These are phyloP conservation scores for Sanchytrium tribonematis DNA, from an alignment of 371 early-diverging fungal genomes.

Conservation along the genomic window DNA sequence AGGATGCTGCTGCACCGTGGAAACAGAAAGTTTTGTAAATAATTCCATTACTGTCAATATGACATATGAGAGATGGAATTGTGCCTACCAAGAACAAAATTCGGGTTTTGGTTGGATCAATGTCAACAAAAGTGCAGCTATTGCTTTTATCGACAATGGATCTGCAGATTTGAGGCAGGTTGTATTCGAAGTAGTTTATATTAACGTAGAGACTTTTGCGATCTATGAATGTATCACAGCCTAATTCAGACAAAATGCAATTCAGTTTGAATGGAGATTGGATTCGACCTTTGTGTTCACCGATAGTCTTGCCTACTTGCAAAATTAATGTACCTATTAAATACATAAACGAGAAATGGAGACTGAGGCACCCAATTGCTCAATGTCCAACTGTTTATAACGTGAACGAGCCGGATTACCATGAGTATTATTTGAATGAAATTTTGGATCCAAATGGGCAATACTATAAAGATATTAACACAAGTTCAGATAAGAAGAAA, in stretches of 20 bases:
- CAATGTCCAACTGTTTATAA: neutral
- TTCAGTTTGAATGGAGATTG: neutral
- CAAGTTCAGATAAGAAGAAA: neutral
- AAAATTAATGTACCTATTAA: neutral
- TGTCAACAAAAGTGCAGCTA: neutral
- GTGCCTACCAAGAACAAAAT: neutral
- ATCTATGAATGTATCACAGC: neutral
- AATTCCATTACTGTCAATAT: neutral
- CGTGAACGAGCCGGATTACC: neutral
- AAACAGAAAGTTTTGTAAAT: neutral
- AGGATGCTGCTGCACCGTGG: neutral
- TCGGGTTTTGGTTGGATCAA: neutral
- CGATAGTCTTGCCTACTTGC: neutral
- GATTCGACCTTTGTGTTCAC: neutral
- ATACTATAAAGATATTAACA: neutral
- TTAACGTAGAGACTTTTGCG: neutral
- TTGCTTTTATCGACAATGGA: neutral
- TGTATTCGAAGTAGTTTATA: neutral
- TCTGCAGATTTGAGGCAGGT: neutral
- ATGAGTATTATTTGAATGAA: neutral
- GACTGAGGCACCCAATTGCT: neutral
- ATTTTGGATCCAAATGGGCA: neutral
- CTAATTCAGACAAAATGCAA: neutral
- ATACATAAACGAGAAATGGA: no score
- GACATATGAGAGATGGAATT: neutral